Base-by-base conservation (phyloP, 129 eudicot genomes). In the Artemisia annua region DNA sequence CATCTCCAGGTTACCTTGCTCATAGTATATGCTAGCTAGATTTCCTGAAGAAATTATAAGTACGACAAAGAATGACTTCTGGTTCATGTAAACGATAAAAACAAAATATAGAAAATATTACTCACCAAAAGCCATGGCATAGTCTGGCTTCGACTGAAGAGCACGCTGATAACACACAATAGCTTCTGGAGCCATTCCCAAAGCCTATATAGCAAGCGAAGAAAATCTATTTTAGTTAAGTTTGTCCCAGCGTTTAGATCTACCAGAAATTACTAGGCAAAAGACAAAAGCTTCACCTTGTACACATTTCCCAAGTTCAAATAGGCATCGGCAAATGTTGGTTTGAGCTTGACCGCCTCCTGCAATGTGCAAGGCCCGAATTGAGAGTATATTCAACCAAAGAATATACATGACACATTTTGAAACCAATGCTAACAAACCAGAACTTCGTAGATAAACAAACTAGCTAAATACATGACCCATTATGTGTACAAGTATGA, bases 281-380 rank as follows among this genome's bases (percentile, higher is more conserved):
- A 65, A 5, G 14, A 48, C 48, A 49, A 63, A 6, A 39, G 63
- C 76, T 69, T 83, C 58, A 93, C 98, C 97, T 93, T 93, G 74
- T 93, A 90, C 30, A 87, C 95, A 78, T 89, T 89, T 70, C 97
- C 98, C 81, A 94, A 52, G 75, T 94, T 90, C 80, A 90, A 75
- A 78, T 86, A 86, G 24, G 99, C 96, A 86, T 94, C 99, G 14
- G 92, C 48, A 69, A 88, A 94, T 11, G 86, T 75, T 66, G 97
- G 99, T 74, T 94, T 94, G 75, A 88, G 85, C 73, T 94, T 90
- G 69, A 94, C 90, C 8, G 99, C 97, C 84, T 90, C 99, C 99
- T 90, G 88, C 20, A 65, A 74, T 56, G 55, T 18, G 62, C 35
- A 64, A 74, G 46, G 22, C 71, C 64, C 16, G 16, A 50, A 11